Evolutionary conservation across 176 grass and related monocot species (phyloP).

Genomic region (Cenchrus fungigraminus): DNA sequence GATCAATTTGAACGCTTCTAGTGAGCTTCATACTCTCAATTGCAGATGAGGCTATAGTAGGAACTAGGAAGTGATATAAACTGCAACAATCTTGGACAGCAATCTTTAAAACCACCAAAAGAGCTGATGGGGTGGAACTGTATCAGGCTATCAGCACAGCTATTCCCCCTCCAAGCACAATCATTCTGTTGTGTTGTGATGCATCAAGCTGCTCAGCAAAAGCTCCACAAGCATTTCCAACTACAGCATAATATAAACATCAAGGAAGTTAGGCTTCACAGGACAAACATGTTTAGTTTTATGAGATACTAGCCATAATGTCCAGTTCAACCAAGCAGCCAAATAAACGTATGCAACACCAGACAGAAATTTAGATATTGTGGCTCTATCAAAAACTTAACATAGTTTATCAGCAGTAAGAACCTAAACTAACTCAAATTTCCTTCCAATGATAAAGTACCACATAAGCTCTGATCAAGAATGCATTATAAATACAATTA

Average conservation of each 20-base stretch:
- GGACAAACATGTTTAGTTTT: constrained; percentile 2
- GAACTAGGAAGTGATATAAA: constrained; percentile 71
- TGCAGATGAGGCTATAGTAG: constrained; percentile 65
- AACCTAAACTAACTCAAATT: constrained; percentile 32
- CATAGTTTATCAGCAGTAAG: constrained; percentile 17
- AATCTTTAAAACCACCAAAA: constrained; percentile 95
- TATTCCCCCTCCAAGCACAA: constrained; percentile 92
- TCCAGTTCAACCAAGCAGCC: constrained; percentile 27
- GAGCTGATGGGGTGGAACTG: constrained; percentile 81
- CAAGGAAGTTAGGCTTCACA: constrained; percentile 42
- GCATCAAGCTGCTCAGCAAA: constrained; percentile 80
- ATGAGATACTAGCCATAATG: constrained; percentile 11
- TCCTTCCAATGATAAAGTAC: not conserved
- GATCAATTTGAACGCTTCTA: constrained; percentile 72
- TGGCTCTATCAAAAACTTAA: constrained; percentile 15
- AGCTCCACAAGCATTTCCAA: constrained; percentile 62
- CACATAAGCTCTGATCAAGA: not conserved
- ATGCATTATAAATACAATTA: constrained; percentile 14
- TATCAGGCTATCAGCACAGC: constrained; percentile 85
- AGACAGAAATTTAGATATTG: constrained; percentile 11
- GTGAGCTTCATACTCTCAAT: constrained; percentile 80
- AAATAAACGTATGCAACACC: constrained; percentile 26
- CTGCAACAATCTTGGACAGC: constrained; percentile 81
- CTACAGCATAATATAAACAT: constrained; percentile 53
- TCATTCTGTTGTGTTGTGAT: constrained; percentile 67